Evolutionary conservation across 371 early-diverging fungal species (phyloP), one percentile per base, ranked within the genome.

Genomic region (Parasitella parasitica): DNA sequence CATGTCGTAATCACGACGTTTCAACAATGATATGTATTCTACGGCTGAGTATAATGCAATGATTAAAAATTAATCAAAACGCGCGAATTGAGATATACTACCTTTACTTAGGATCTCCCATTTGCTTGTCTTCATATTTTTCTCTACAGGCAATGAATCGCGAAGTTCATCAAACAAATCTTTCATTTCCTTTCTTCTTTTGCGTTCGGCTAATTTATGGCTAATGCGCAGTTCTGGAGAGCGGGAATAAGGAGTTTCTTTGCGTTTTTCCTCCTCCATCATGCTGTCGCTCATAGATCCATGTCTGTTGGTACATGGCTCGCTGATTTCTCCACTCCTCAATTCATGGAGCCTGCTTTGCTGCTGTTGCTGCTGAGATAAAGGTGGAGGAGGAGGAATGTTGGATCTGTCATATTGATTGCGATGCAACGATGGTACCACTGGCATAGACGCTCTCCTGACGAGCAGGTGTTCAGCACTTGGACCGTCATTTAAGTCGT

Each of bases 61-160:
- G 5, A 11, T 37, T 13, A 28, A 38, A 6, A 28, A 30, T 24
- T 13, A 30, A n/a, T 43, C 26, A 34, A 30, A 28, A 9, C 28
- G 12, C 15, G n/a, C 13, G 9, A 6, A 9, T 39, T 5, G 15
- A 6, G 2, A 12, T n/a, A 49, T 80, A n/a, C n/a, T n/a, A 83
- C 86, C 90, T 87, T 92, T 92, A 61, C 85, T 89, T 24, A 94
- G 67, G 27, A 92, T 87, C 66, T 94, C 94, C 92, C 93, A 92
- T 73, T 94, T 94, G 78, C 90, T 90, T 28, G 89, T 85, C 65
- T 91, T 90, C 48, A 89, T 74, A 59, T 82, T 86, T 53, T 86
- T 86, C 63, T 92, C 90, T 7, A 88, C 83, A 5, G 93, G 92
- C 52, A 93, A 69, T 15, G 85, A 77, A 55, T 87, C 88, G 39